Evolutionary conservation across 148 eudicot genomes (phyloP).

Genomic region (Amaranthus palmeri): DNA sequence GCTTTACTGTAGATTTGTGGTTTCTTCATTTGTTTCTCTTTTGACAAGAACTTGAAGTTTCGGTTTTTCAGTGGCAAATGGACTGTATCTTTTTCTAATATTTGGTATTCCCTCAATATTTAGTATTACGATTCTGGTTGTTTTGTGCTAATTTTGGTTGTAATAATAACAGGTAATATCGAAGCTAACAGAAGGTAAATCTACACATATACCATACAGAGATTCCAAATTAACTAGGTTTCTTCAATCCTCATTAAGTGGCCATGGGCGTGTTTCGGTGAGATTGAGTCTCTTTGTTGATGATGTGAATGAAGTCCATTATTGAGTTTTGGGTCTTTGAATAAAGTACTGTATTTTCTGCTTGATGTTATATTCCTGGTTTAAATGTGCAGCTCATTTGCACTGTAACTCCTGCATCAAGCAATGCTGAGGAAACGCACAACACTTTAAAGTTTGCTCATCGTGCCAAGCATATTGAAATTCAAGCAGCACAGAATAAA

Average conservation of each 20-base stretch:
- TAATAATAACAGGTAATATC: conserved; percentile 70
- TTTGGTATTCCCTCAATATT: not conserved
- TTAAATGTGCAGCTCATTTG: conserved; percentile 71
- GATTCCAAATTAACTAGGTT: conserved; percentile 97
- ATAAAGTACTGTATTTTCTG: not conserved
- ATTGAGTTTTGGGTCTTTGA: conserved; percentile 8
- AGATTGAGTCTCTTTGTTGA: conserved; percentile 24
- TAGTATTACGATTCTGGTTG: not conserved
- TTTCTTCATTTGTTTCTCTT: not conserved
- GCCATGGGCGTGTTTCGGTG: conserved; percentile 98
- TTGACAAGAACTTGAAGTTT: not conserved
- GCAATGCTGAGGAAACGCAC: conserved; percentile 93
- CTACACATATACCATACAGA: conserved; percentile 87
- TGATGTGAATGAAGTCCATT: not conserved
- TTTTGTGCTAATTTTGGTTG: conserved; percentile 7
- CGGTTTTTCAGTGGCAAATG: not conserved
- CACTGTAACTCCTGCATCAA: conserved; percentile 95
- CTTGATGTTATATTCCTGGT: conserved; percentile 3
- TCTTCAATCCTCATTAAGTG: conserved; percentile 95
- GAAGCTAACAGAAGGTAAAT: conserved; percentile 84
- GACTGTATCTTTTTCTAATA: not conserved
- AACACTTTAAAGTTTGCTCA: conserved; percentile 98
- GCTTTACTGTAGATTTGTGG: not conserved
- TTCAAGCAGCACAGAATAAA: conserved; percentile 98
- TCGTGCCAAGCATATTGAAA: conserved; percentile 92